A percentile compares a stretch with the other conserved stretches of the same genome.
Conservation (phyloP, 169 alveolate species). For the Eimeria zaria region DNA sequence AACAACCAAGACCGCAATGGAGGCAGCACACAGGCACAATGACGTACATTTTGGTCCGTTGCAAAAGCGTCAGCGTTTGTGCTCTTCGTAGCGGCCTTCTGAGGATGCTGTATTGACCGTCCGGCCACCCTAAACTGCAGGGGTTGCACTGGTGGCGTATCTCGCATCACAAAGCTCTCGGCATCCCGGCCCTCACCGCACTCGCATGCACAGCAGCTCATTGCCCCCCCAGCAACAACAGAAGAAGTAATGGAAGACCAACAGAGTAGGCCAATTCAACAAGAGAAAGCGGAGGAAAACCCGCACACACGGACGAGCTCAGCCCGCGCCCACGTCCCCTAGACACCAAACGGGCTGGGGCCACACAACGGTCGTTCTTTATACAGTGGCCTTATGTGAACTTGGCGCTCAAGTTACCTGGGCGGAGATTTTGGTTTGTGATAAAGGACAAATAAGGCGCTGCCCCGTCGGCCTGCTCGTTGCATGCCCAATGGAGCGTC, state of each 20-base stretch:
- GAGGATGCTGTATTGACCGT: conserved; percentile 84
- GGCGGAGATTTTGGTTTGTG: neutral
- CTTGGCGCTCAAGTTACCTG: neutral
- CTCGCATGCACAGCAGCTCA: conserved; percentile 68
- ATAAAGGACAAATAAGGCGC: neutral
- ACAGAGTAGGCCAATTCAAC: neutral
- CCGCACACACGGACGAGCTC: neutral
- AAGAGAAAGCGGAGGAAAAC: neutral
- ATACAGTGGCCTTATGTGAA: neutral
- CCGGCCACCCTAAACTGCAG: conserved; percentile 77
- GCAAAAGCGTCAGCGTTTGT: conserved; percentile 84
- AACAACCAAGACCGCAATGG: neutral
- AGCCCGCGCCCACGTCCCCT: neutral
- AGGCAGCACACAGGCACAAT: neutral
- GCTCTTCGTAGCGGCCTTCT: conserved; percentile 53
- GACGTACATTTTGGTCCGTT: conserved; percentile 67
- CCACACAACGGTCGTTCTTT: neutral
- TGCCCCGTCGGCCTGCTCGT: conserved; percentile 1
- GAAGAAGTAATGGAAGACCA: neutral
- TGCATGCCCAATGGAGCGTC: neutral
- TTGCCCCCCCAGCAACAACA: neutral
- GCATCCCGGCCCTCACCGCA: conserved; percentile 51
- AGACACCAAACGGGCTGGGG: neutral
- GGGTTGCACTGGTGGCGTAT: conserved; percentile 19
- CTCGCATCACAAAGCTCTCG: conserved; percentile 36